phyloP scores from a whole-genome alignment of 352 stramenopile genomes.

The Phytophthora agathidicida region DNA sequence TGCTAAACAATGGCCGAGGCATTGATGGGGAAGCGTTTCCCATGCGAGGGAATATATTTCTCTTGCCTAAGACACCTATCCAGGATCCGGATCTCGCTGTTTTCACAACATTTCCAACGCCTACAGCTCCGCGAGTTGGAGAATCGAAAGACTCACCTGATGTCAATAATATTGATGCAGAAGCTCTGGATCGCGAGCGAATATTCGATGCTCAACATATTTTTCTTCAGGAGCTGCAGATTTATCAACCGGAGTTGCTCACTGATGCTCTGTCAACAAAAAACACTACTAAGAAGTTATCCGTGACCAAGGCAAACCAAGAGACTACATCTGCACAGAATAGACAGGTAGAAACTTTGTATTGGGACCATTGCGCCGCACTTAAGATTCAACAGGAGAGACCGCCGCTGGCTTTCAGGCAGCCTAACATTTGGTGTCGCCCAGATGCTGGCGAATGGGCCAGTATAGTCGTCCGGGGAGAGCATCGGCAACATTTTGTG shows the following conservation, averaged over 20 bases:
- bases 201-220: constrained; percentile 57
- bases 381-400: constrained; percentile 65
- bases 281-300: neutral
- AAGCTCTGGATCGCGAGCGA: constrained; percentile 51
- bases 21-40: constrained; percentile 47
- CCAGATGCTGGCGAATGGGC: constrained; percentile 77
- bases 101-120: constrained; percentile 41
- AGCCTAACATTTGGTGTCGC: constrained; percentile 71
- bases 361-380: constrained; percentile 83
- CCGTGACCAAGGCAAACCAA: constrained; percentile 5
- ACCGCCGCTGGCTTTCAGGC: constrained; percentile 45
- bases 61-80: constrained; percentile 63
- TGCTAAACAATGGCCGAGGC: constrained; percentile 49
- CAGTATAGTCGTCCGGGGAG: constrained; percentile 60
- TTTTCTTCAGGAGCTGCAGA: constrained; percentile 69
- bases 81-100: constrained; percentile 65
- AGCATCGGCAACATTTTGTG: constrained; percentile 67
- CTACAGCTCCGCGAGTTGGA: constrained; percentile 29
- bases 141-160: constrained; percentile 1
- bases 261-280: neutral
- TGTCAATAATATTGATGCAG: constrained; percentile 29
- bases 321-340: constrained; percentile 9
- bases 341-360: constrained; percentile 69
- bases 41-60: constrained; percentile 72
- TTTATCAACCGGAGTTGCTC: constrained; percentile 57